These are phyloP conservation scores for Claviceps capensis DNA, from an alignment of 2,329 filamentous ascomycete genomes.

Conservation along the genomic window DNA sequence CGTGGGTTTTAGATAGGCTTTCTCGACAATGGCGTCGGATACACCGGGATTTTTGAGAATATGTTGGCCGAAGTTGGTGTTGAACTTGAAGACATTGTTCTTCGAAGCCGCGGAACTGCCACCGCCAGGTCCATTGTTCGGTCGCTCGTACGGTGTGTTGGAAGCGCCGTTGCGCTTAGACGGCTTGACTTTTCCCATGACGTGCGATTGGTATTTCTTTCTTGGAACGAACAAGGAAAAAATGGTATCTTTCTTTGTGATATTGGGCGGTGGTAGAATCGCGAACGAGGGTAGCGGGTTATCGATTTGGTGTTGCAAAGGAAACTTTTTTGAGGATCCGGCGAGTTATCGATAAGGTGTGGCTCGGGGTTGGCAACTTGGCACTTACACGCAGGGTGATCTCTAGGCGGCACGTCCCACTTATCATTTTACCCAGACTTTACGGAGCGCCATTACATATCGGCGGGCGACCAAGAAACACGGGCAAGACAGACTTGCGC, in stretches of 20 bases:
- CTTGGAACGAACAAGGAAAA: no score
- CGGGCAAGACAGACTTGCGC: not conserved
- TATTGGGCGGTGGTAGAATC: slow-evolving; percentile 3
- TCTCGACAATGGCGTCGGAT: slow-evolving; percentile 54
- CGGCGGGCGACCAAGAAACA: not conserved
- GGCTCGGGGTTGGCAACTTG: no score
- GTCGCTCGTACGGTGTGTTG: slow-evolving; percentile 29
- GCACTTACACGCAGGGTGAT: no score
- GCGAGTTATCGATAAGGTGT: slow-evolving; percentile 12
- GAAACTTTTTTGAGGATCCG: slow-evolving; percentile 2
- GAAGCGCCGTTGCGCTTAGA: slow-evolving; percentile 37
- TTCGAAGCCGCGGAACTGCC: slow-evolving; percentile 15
- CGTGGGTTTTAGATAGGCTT: slow-evolving; percentile 80
- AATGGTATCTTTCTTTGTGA: not conserved
- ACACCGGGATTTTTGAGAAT: slow-evolving; percentile 89
- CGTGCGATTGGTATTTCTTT: not conserved
- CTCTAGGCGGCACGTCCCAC: not conserved
- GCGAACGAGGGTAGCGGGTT: not conserved
- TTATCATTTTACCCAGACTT: not conserved
- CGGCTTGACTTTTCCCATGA: slow-evolving; percentile 41
- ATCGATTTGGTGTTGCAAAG: not conserved
- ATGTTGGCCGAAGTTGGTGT: slow-evolving; percentile 74
- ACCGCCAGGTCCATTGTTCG: slow-evolving; percentile 10
- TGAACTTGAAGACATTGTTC: slow-evolving; percentile 96
- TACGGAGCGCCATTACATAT: not conserved